Base-by-base conservation (phyloP, 345 rosid genomes). In the Trapa bicornis region DNA sequence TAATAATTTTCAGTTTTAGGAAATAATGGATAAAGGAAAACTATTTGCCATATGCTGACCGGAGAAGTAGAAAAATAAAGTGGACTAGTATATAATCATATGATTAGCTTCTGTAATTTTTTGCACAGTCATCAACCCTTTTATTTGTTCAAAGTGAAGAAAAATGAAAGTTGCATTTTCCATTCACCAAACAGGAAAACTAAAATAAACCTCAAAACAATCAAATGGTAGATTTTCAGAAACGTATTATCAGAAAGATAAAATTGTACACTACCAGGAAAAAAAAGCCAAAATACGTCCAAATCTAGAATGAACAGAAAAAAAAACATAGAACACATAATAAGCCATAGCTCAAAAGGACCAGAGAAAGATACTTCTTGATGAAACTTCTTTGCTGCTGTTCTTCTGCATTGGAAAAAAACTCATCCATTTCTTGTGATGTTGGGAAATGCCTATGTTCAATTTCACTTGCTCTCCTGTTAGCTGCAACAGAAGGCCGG, bases 361-460 rank as follows among this genome's bases (percentile, higher is more conserved):
- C 17, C 9, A 6, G 22, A 12, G 47, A 11, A 64, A 62, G 35
- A 6, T 89, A 94, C 99, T 87, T 94, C 74, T 89, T 91, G 37
- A 86, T 77, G 76, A 94, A 94, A 65, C 65, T 77, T 75, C 70
- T 84, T 66, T 78, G 96, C 75, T 85, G 89, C 78, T 84, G 87
- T 76, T 87, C 82, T 83, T 91, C 97, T 72, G 89, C 89, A 39
- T 76, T 81, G 0, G 87, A 68, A 75, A 94, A 94, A 78, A 94
- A 87, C 79, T 84, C 84, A 47, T 91, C 82, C 89, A 91, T 87
- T 75, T 91, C 96, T 72, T 70, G 79, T 16, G 97, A 78, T 1
- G 87, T 78, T 3, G 97, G 97, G 63, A 84, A 71, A 65, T 70
- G 72, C 67, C 81, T 74, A 39, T 41, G 71, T 0, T 36, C 72